Base-by-base conservation (phyloP, 1,139 yeast genomes). In the Candida buenavistaensis region DNA sequence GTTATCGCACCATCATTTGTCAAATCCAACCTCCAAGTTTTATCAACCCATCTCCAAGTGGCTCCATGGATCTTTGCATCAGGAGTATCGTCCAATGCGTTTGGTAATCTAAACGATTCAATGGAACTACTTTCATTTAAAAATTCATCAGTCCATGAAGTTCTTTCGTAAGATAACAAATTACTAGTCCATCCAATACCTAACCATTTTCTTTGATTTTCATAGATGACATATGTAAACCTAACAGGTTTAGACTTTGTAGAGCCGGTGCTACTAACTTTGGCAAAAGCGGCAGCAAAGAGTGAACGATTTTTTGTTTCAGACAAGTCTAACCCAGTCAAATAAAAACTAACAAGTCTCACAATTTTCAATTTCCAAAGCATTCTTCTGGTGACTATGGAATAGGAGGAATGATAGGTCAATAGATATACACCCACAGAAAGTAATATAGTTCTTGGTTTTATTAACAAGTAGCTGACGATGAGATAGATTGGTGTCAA, bases 151-250 rank as follows among this genome's bases (percentile, higher is more conserved):
- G 97, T 90, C 97, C 97, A 92, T 2, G 97, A 84, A 0, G 96
- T 80, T 52, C 98, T 75, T 59, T 92, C 98, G 56, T 92, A 92
- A 23, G 95, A 83, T 43, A 92, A 69, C 54, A 92, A 70, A 53
- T 89, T 89, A 6, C 94, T 72, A 0, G 98, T 90, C 98, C 98
- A 92, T 9, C 98, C 98, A 50, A 92, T 87, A 8, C 97, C 98
- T 30, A 92, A 70, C 98, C 98, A 92, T 50, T 95, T 80, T 53
- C 98, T 79, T 62, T 92, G 98, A 57, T 92, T 92, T 59, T 92
- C 98, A 59, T 82, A 89, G n/a, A 92, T 71, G 3, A 88, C 96
- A 57, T 87, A 92, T 5, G 97, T 88, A 57, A 90, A 92, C 42
- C 90, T 68, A 16, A 86, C 90, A 4, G 95, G 87, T 44, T 78